phyloP scores from a whole-genome alignment of 2,329 filamentous ascomycete species.

The Cadophora gregata region DNA sequence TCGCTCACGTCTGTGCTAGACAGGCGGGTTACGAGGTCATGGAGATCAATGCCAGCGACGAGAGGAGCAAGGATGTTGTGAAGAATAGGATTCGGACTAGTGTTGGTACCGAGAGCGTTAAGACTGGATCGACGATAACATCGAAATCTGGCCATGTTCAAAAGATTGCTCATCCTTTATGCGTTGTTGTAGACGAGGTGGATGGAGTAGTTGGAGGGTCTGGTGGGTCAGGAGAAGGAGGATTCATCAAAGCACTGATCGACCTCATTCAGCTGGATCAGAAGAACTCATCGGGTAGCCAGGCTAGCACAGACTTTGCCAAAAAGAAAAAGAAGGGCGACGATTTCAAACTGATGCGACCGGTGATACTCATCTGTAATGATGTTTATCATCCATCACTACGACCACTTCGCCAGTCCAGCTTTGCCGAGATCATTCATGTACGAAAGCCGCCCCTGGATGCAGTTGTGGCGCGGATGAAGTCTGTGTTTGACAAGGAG shows the following conservation, averaged over 20 bases:
- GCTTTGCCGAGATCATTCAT: constrained; percentile 86
- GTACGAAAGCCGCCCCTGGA: constrained; percentile 88
- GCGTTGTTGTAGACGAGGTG: constrained; percentile 94
- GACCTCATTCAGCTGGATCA: constrained; percentile 88
- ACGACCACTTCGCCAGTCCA: constrained; percentile 83
- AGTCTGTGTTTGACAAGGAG: constrained; percentile 85
- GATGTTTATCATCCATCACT: constrained; percentile 94
- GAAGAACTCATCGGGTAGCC: constrained; percentile 64
- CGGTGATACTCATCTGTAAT: constrained; percentile 94
- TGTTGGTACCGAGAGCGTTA: constrained; percentile 93
- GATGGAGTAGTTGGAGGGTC: constrained; percentile 89
- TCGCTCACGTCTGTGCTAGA: constrained; percentile 93
- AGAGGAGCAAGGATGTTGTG: constrained; percentile 87
- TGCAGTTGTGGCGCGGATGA: constrained; percentile 81
- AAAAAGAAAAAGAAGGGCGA: constrained; percentile 74
- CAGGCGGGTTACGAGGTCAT: constrained; percentile 97
- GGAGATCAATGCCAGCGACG: constrained; percentile 98
- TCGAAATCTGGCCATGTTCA: constrained; percentile 59
- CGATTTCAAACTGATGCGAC: constrained; percentile 84
- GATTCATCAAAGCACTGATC: constrained; percentile 93
- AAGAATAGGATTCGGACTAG: constrained; percentile 90
- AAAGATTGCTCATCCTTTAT: constrained; percentile 84
- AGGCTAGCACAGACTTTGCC: constrained; percentile 43
- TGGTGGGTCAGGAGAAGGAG: constrained; percentile 81
- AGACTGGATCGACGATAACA: constrained; percentile 64